Evolutionary conservation across 1,284 basidiomycete species (phyloP).

Genomic region (Paramarasmius palmivorus): DNA sequence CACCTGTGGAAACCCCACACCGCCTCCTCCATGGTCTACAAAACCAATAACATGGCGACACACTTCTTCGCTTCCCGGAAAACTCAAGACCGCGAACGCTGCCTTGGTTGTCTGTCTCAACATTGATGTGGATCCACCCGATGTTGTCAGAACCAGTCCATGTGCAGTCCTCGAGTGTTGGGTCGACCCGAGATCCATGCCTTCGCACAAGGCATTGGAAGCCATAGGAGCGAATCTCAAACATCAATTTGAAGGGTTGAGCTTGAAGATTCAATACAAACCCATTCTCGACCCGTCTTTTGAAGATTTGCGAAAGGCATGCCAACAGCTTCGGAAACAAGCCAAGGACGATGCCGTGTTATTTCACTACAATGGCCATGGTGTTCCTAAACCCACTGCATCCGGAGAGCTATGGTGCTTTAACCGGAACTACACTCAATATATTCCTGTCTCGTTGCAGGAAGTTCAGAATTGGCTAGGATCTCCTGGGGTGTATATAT

Average conservation of each 20-base stretch:
- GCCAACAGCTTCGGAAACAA: constrained; percentile 80
- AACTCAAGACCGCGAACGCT: constrained; percentile 89
- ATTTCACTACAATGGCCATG: constrained; percentile 99
- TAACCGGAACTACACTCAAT: constrained; percentile 97
- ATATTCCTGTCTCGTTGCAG: constrained; percentile 94
- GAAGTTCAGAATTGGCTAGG: constrained; percentile 92
- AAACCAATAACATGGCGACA: constrained; percentile 75
- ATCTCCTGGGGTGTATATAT: constrained; percentile 96
- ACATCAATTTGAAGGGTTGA: constrained; percentile 95
- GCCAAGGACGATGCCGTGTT: constrained; percentile 94
- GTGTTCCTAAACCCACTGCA: constrained; percentile 94
- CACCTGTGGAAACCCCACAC: constrained; percentile 84
- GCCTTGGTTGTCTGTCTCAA: constrained; percentile 96
- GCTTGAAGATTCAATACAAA: constrained; percentile 89
- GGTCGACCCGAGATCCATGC: constrained; percentile 93
- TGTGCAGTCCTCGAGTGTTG: constrained; percentile 96
- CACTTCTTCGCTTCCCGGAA: constrained; percentile 65
- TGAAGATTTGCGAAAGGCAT: constrained; percentile 92
- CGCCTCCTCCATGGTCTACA: constrained; percentile 60
- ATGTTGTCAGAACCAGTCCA: constrained; percentile 96
- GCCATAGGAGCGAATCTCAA: constrained; percentile 91
- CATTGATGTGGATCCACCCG: constrained; percentile 97
- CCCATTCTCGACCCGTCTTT: constrained; percentile 93
- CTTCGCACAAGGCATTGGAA: constrained; percentile 86
- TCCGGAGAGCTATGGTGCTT: constrained; percentile 99